Base-by-base conservation (phyloP, 2,329 filamentous ascomycete species). In the Xylaria sp. region DNA sequence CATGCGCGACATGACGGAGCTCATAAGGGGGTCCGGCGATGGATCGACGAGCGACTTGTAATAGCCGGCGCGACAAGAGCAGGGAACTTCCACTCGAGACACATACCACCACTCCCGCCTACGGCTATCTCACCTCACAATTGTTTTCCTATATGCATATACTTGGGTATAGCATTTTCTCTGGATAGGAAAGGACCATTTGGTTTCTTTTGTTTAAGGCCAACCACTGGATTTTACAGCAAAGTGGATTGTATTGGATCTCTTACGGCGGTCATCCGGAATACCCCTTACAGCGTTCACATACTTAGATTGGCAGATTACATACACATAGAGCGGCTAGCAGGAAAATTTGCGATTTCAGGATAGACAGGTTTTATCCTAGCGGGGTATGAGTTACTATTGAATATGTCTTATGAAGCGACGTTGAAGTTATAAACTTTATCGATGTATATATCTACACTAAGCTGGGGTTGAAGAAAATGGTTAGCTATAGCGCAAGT, bases 1-100 rank as follows among this genome's bases (percentile, higher is more conserved):
- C 60, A 80, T 89, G 82, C 83, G 82, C 68, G 85, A 88, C 67
- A 83, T 89, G 81, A 74, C 79, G 40, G 81, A 84, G 72, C 77
- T 87, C 42, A 87, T 84, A 45, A 70, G 72, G n/a, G 72, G 73
- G 21, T 37, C 31, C 14, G 42, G 25, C 12, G 43, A 60, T 38
- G 31, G 12, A 28, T 49, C 35, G 15, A 43, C 33, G n/a, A 33
- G 28, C n/a, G 57, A 57, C 17, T 43, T 46, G 17, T 55, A 23
- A 42, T 5, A 45, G 5, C n/a, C 37, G 43, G 37, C 31, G 21
- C 21, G 28, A 28, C 7, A 45, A 37, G n/a, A 23, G 21, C 8
- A 11, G 17, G 6, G 11, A 42, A 40, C 4, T 23, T 9, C 15
- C 14, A 40, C 4, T 23, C 9, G 12, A 6, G 45, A 35, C 25